Base-by-base conservation (phyloP, 495 filamentous ascomycete species). In the Pyrenopolyporus hunteri region DNA sequence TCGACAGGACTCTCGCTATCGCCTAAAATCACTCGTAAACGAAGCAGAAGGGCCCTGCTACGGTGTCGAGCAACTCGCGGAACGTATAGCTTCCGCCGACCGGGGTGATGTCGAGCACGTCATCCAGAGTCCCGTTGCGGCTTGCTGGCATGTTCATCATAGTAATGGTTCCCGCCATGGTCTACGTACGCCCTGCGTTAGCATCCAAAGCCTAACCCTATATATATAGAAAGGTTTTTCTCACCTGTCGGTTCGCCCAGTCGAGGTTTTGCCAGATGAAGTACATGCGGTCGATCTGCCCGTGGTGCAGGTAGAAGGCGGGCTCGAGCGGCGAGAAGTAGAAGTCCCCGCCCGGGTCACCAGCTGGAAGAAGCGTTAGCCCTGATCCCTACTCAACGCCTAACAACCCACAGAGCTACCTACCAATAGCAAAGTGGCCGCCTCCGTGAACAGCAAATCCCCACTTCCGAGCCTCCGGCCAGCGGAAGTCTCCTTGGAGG, bases 271-370 rank as follows among this genome's bases (percentile, higher is more conserved):
- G 87, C 88, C 89, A 91, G 47, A 88, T 87, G 74, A 84, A 88
- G 76, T 83, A 91, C 13, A 86, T 58, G 31, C 83, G 82, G 70
- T 91, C 89, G 50, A 92, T 81, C 77, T 84, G 83, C 3, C 79
- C 83, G 68, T 91, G 88, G 70, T 91, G 88, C 10, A 85, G 77
- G 69, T 79, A 91, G 74, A 92, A 91, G 11, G 73, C 81, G 9
- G 88, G 87, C 62, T 91, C 89, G 3, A 85, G 80, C 3, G 86
- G 80, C 32, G 82, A 86, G 33, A 79, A 78, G 70, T 80, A 87
- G 52, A 86, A 75, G 73, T 89, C 88, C 26, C 70, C 60, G 13
- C 71, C 71, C 5, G 75, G 73, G 64, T 78, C 71, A 35, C 67
- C 70, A 53, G 66, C 68, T 67, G 31, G 49, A 40, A 11, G 48